Conservation (phyloP, 208 protist genomes). For the Wallacemonas sp. region DNA sequence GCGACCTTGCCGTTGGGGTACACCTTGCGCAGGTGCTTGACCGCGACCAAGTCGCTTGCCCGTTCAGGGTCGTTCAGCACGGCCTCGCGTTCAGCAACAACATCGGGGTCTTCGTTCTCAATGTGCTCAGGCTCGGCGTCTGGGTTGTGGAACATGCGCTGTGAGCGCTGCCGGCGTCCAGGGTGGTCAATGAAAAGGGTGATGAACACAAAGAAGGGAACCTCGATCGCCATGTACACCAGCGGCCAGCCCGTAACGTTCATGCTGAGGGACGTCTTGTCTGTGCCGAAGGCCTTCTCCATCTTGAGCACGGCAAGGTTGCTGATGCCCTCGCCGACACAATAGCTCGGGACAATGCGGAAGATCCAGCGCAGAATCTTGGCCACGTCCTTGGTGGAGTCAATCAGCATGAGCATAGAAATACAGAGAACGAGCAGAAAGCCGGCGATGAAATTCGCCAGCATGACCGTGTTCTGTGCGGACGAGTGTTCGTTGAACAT, state of each 20-base stretch:
- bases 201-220: conserved; percentile 57
- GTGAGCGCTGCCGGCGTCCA: conserved; percentile 29
- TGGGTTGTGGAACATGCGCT: conserved; percentile 29
- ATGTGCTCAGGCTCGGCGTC: conserved; percentile 31
- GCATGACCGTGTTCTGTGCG: conserved; percentile 67
- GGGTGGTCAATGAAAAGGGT: conserved; percentile 74
- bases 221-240: conserved; percentile 63
- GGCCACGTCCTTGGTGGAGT: conserved; percentile 38
- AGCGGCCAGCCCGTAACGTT: conserved; percentile 46
- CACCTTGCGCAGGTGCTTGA: conserved; percentile 62
- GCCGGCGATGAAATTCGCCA: conserved; percentile 78
- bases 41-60: conserved; percentile 44
- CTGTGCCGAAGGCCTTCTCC: conserved; percentile 28
- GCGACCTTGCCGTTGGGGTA: conserved; percentile 69
- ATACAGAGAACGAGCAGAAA: conserved; percentile 67
- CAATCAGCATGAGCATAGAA: conserved; percentile 44
- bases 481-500: conserved; percentile 62
- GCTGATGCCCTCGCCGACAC: conserved; percentile 75
- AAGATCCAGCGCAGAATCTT: conserved; percentile 52
- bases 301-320: conserved; percentile 41
- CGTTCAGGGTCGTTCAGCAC: conserved; percentile 30
- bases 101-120: conserved; percentile 43
- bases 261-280: conserved; percentile 33
- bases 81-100: conserved; percentile 37
- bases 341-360: conserved; percentile 74